Evolutionary conservation across 2,329 filamentous ascomycete species (phyloP).

Genomic region (Aspergillus oerlinghausenensis): DNA sequence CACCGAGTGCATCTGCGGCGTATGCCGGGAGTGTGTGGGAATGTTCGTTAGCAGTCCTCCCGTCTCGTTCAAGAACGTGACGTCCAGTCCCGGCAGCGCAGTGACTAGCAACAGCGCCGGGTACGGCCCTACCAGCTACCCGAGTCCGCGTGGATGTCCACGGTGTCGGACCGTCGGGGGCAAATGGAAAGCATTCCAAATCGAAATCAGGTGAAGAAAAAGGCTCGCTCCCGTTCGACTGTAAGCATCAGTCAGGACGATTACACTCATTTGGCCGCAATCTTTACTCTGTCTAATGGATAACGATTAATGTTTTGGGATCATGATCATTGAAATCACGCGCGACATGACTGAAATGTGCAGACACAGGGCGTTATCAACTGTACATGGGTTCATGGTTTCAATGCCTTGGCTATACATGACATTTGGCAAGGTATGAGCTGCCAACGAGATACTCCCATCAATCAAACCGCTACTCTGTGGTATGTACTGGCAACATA

Average conservation of each 20-base stretch:
- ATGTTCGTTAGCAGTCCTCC: constrained; percentile 42
- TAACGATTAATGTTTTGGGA: background rate
- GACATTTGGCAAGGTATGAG: background rate
- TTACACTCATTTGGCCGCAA: background rate
- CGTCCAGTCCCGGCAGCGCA: constrained; percentile 27
- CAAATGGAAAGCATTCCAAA: constrained; percentile 47
- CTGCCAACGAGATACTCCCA: background rate
- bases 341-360: background rate
- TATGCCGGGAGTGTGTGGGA: constrained; percentile 78
- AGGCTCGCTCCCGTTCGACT: background rate
- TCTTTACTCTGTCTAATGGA: background rate
- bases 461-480: background rate
- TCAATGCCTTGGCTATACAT: background rate
- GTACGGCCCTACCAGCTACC: constrained; percentile 34
- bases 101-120: constrained; percentile 22
- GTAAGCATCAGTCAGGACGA: background rate
- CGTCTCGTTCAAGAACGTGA: constrained; percentile 33
- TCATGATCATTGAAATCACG: background rate
- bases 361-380: background rate
- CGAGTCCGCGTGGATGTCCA: constrained; percentile 40
- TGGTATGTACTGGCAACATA: background rate
- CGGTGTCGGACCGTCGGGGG: constrained; percentile 43
- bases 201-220: constrained; percentile 40
- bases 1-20: constrained; percentile 90
- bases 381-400: background rate